These are phyloP conservation scores for Neurospora hispaniola DNA, from an alignment of 495 filamentous ascomycete genomes.

Conservation along the genomic window DNA sequence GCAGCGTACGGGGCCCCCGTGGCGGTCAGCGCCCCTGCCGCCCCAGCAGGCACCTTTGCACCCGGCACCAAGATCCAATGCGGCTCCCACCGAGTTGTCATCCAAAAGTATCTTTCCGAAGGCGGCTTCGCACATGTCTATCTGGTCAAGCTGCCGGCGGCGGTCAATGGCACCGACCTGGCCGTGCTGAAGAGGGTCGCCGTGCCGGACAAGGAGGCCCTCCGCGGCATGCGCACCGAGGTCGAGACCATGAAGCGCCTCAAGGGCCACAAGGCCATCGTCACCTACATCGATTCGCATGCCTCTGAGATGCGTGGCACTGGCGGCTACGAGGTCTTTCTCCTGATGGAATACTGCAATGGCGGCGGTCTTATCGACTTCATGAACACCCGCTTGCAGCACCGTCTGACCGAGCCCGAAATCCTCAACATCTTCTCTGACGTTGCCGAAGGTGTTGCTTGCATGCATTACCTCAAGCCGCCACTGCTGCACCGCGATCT, in stretches of 20 bases:
- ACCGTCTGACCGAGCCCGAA: conserved; percentile 94
- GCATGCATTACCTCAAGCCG: conserved; percentile 97
- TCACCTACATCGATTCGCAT: conserved; percentile 97
- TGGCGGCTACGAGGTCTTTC: conserved; percentile 95
- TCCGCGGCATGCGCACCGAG: conserved; percentile 94
- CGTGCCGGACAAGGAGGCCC: conserved; percentile 88
- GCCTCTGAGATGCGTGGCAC: conserved; percentile 76
- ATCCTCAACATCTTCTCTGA: conserved; percentile 95
- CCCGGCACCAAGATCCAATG: conserved; percentile 95
- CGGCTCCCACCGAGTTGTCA: conserved; percentile 83
- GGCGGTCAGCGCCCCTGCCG: conserved; percentile 36
- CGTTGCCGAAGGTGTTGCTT: conserved; percentile 90
- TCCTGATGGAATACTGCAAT: conserved; percentile 90
- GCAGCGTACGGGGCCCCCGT: conserved; percentile 21
- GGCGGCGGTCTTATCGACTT: conserved; percentile 94
- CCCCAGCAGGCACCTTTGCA: conserved; percentile 80
- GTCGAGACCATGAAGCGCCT: conserved; percentile 99
- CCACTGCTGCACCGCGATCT: conserved; percentile 88
- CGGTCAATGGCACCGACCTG: conserved; percentile 69
- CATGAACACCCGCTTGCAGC: conserved; percentile 96
- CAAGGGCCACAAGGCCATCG: conserved; percentile 90
- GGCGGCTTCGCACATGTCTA: conserved; percentile 98
- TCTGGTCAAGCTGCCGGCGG: conserved; percentile 72
- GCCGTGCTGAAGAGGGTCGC: conserved; percentile 94
- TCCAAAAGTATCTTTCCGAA: conserved; percentile 97